These are phyloP conservation scores for Leccinum ochraceum DNA, from an alignment of 768 basidiomycete genomes.

Conservation along the genomic window DNA sequence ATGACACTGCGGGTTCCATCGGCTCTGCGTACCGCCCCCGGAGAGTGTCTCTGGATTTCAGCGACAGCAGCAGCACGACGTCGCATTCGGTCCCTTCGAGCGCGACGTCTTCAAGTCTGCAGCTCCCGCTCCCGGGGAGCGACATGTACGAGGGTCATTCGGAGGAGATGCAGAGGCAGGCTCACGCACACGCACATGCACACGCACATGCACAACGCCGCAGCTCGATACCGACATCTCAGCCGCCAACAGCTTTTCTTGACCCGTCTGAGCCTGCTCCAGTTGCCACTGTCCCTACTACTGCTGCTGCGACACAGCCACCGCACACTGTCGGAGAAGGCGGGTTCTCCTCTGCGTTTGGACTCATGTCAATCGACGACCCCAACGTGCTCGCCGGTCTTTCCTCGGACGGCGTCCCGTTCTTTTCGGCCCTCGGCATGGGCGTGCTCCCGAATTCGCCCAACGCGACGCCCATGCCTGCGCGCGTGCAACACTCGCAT, in stretches of 20 bases:
- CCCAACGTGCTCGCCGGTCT: slow-evolving; percentile 65
- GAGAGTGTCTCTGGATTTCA: slow-evolving; percentile 38
- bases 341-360: slow-evolving; percentile 65
- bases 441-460: slow-evolving; percentile 39
- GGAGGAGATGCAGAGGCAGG: slow-evolving; percentile 30
- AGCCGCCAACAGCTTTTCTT: slow-evolving; percentile 10
- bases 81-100: slow-evolving; percentile 52
- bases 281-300: background rate
- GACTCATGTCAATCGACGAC: slow-evolving; percentile 76
- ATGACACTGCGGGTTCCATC: slow-evolving; percentile 14
- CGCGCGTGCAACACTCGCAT: slow-evolving; percentile 26
- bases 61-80: slow-evolving; percentile 45
- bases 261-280: background rate
- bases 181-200: slow-evolving; percentile 5
- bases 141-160: slow-evolving; percentile 31
- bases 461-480: slow-evolving; percentile 50
- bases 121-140: slow-evolving; percentile 43
- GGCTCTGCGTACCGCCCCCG: slow-evolving; percentile 33
- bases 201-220: slow-evolving; percentile 9
- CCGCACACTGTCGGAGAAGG: slow-evolving; percentile 32
- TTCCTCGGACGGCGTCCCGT: slow-evolving; percentile 56
- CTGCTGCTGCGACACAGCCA: slow-evolving; percentile 10
- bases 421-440: slow-evolving; percentile 48
- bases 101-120: slow-evolving; percentile 52
- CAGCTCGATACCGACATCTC: slow-evolving; percentile 18